These are phyloP conservation scores for Aspergillus cavernicola DNA, from an alignment of 495 filamentous ascomycete species.

Conservation along the genomic window DNA sequence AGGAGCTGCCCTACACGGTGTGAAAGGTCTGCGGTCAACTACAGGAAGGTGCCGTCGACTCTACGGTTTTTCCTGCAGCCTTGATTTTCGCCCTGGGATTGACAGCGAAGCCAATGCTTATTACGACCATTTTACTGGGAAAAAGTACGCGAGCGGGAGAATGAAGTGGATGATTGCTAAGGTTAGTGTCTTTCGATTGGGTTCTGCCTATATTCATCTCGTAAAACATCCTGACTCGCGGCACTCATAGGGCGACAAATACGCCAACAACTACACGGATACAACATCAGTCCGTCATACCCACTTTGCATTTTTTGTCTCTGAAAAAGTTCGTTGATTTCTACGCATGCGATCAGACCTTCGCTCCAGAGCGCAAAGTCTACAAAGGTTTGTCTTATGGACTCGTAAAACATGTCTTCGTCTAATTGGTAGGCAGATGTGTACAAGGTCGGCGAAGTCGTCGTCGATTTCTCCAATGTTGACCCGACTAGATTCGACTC, in stretches of 20 bases:
- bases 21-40: neutral
- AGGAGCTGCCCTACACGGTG: constrained; percentile 5
- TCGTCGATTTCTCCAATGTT: neutral
- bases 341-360: too few relatives aligned
- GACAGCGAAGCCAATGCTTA: neutral
- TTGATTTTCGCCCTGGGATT: neutral
- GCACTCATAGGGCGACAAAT: constrained; percentile 2
- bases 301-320: too few relatives aligned
- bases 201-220: too few relatives aligned
- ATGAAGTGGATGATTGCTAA: constrained; percentile 9
- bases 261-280: neutral
- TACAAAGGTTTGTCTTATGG: too few relatives aligned
- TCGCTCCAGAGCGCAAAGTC: too few relatives aligned
- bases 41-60: neutral
- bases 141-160: neutral
- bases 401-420: too few relatives aligned
- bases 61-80: neutral
- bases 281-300: too few relatives aligned
- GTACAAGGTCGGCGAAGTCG: constrained; percentile 1
- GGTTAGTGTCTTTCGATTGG: neutral
- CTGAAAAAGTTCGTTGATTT: too few relatives aligned
- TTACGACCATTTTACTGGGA: neutral
- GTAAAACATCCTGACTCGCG: neutral
- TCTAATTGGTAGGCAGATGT: too few relatives aligned
- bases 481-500: neutral